phyloP scores from a whole-genome alignment of 2,329 filamentous ascomycete species.

The Diaporthe sp. region DNA sequence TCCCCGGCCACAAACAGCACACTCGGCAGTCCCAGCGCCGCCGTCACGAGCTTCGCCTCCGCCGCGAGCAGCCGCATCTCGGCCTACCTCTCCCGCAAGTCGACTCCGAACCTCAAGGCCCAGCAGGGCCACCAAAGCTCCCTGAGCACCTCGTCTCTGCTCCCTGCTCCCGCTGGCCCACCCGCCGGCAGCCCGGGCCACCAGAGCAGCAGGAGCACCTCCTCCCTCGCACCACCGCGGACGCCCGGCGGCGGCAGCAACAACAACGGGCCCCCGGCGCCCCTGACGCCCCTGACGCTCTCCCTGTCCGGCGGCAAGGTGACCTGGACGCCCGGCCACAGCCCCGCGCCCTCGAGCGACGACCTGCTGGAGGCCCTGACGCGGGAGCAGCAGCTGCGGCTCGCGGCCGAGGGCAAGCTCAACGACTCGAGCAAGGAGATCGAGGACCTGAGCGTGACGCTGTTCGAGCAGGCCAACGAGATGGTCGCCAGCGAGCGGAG shows the following conservation, averaged over 20 bases:
- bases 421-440: conserved; percentile 78
- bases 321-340: conserved; percentile 32
- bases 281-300: conserved; percentile 29
- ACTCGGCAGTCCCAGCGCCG: conserved; percentile 40
- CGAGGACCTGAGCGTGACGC: conserved; percentile 79
- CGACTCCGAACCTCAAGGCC: conserved; percentile 44
- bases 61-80: conserved; percentile 49
- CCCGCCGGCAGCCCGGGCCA: conserved; percentile 51
- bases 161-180: conserved; percentile 53
- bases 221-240: conserved; percentile 22
- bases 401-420: conserved; percentile 77
- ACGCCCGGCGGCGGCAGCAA: conserved; percentile 26
- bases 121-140: conserved; percentile 55
- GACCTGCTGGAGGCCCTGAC: conserved; percentile 74
- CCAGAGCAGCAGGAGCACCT: conserved; percentile 41
- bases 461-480: conserved; percentile 88
- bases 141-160: conserved; percentile 35
- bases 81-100: conserved; percentile 48
- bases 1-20: conserved; percentile 6
- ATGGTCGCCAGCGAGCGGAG: conserved; percentile 85
- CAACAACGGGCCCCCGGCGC: neutral
- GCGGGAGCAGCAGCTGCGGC: conserved; percentile 75
- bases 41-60: conserved; percentile 46
- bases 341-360: conserved; percentile 48
- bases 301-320: conserved; percentile 37